Conservation (phyloP, 352 stramenopile genomes). For the Pythium apleroticum region DNA sequence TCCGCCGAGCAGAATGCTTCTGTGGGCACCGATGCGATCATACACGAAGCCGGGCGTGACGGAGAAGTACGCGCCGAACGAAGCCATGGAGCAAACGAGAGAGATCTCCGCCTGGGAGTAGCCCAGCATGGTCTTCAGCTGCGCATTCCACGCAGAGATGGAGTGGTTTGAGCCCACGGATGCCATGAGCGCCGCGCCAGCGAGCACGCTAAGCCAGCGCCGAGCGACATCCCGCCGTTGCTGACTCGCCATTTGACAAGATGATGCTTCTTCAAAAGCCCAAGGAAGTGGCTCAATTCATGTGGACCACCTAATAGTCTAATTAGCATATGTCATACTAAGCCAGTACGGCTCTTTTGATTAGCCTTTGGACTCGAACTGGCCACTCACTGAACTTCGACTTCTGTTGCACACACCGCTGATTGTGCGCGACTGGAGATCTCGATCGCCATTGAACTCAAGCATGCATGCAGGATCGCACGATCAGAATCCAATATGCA, state of each 20-base stretch:
- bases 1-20: conserved; percentile 49
- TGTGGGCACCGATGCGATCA: conserved; percentile 62
- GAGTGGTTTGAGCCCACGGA: conserved; percentile 72
- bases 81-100: conserved; percentile 75
- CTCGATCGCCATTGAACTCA: background rate
- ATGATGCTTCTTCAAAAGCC: background rate
- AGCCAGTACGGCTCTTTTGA: background rate
- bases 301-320: background rate
- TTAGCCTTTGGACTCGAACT: background rate
- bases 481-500: background rate
- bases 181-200: conserved; percentile 56
- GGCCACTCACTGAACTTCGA: conserved; percentile 6
- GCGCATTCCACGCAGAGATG: conserved; percentile 77
- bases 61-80: conserved; percentile 79
- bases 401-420: background rate
- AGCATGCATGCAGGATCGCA: background rate
- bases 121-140: conserved; percentile 51
- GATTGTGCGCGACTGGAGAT: background rate
- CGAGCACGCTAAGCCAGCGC: conserved; percentile 48
- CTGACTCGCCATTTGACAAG: background rate
- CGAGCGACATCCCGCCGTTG: conserved; percentile 14
- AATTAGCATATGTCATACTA: background rate
- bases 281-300: background rate
- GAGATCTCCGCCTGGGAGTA: conserved; percentile 78
- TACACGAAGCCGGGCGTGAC: conserved; percentile 66